These are phyloP conservation scores for Carex arenaria DNA, from an alignment of 202 grass and related monocot species.

Conservation along the genomic window DNA sequence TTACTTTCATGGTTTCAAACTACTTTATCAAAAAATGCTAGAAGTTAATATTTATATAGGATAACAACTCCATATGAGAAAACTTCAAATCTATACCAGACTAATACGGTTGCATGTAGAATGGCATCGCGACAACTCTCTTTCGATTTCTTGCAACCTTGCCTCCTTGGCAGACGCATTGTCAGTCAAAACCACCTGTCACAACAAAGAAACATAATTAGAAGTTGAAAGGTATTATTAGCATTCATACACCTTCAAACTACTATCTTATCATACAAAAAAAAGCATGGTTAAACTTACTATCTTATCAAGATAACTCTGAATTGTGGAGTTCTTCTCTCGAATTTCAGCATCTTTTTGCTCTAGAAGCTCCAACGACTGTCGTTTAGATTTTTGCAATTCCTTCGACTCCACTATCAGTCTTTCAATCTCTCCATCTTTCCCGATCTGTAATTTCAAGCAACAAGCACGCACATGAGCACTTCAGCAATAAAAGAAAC, in stretches of 20 bases:
- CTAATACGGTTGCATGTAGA: slow-evolving; percentile 67
- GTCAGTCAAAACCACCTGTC: slow-evolving; percentile 73
- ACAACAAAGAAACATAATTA: slow-evolving; percentile 4
- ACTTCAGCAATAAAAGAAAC: not conserved
- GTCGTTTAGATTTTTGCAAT: slow-evolving; percentile 64
- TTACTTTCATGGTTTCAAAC: not conserved
- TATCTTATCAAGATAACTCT: slow-evolving; percentile 88
- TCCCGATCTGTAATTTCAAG: slow-evolving; percentile 49
- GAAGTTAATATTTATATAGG: not conserved
- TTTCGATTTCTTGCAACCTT: slow-evolving; percentile 61
- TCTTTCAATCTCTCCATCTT: slow-evolving; percentile 76
- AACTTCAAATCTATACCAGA: slow-evolving; percentile 44
- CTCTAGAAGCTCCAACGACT: slow-evolving; percentile 73
- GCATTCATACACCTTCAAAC: not conserved
- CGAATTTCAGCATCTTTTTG: slow-evolving; percentile 75
- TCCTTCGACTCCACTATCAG: slow-evolving; percentile 54
- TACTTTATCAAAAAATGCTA: not conserved
- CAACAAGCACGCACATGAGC: not conserved
- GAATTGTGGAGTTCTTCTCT: slow-evolving; percentile 75
- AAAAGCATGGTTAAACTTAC: slow-evolving; percentile 35
- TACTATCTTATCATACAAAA: not conserved
- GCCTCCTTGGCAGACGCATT: slow-evolving; percentile 59
- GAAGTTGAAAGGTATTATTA: not conserved
- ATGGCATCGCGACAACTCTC: slow-evolving; percentile 55
- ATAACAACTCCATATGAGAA: not conserved